These are phyloP conservation scores for Atalantia buxifolia DNA, from an alignment of 345 rosid genomes.

Conservation along the genomic window DNA sequence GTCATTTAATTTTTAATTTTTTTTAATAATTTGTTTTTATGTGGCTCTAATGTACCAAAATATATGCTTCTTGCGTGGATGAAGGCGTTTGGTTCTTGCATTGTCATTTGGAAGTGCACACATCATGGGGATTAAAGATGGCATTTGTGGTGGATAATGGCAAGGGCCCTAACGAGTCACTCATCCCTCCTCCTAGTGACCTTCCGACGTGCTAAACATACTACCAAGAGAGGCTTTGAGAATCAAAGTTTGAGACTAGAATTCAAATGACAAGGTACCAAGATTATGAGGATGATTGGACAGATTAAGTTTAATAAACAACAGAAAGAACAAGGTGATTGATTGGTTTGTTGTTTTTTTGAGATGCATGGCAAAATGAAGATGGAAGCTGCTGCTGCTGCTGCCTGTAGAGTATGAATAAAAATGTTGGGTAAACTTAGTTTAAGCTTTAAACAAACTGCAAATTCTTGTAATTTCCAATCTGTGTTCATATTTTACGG, in stretches of 20 bases:
- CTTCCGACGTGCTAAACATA: constrained; percentile 56
- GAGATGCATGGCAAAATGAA: not conserved
- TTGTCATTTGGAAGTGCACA: constrained; percentile 83
- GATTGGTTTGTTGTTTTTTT: not conserved
- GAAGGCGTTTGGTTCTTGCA: constrained; percentile 83
- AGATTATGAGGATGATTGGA: not conserved
- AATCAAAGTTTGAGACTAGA: constrained; percentile 3
- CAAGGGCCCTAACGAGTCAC: constrained; percentile 49
- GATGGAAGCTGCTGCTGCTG: not conserved
- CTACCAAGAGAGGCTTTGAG: not conserved
- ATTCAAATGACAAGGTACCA: not conserved
- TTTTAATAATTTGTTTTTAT: not conserved
- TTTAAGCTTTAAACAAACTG: not conserved
- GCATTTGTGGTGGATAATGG: constrained; percentile 80
- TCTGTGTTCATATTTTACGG: not conserved
- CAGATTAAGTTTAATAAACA: not conserved
- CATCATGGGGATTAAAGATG: constrained; percentile 85
- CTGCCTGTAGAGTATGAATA: not conserved
- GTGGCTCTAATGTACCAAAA: not conserved
- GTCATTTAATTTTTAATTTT: not conserved
- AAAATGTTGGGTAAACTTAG: not conserved
- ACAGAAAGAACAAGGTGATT: not conserved
- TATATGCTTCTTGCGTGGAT: not conserved
- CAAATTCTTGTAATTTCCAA: not conserved
- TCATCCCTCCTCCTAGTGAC: constrained; percentile 70